A percentile compares a stretch with the other conserved stretches of the same genome.
These are phyloP conservation scores for Yamadazyma jaroonii DNA, from an alignment of 1,139 yeast genomes.

Conservation along the genomic window DNA sequence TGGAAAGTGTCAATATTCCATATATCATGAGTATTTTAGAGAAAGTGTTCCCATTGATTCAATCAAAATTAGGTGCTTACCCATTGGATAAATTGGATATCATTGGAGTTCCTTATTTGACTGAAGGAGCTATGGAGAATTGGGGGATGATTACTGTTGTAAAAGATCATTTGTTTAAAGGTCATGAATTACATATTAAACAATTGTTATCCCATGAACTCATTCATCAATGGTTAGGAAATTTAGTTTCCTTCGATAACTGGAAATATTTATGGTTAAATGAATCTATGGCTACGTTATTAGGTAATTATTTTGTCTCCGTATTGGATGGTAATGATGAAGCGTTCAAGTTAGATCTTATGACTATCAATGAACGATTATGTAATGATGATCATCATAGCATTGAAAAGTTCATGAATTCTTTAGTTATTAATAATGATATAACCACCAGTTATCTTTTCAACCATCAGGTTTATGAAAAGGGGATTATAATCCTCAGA, in stretches of 20 bases:
- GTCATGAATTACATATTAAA: slow-evolving; percentile 31
- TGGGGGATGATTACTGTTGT: slow-evolving; percentile 66
- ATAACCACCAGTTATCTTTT: slow-evolving; percentile 37
- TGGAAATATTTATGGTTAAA: slow-evolving; percentile 72
- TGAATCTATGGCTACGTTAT: slow-evolving; percentile 73
- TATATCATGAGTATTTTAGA: slow-evolving; percentile 45
- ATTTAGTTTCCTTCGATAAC: slow-evolving; percentile 59
- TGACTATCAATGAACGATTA: slow-evolving; percentile 36
- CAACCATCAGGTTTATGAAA: slow-evolving; percentile 55
- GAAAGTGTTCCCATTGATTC: slow-evolving; percentile 46
- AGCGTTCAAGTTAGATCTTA: slow-evolving; percentile 18
- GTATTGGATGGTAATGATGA: slow-evolving; percentile 24
- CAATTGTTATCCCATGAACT: slow-evolving; percentile 68
- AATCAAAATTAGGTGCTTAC: slow-evolving; percentile 40
- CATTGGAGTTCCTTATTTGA: slow-evolving; percentile 63
- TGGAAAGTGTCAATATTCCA: slow-evolving; percentile 26
- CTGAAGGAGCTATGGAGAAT: slow-evolving; percentile 80
- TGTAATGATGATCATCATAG: slow-evolving; percentile 29
- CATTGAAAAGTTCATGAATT: slow-evolving; percentile 25
- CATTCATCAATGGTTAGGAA: slow-evolving; percentile 79
- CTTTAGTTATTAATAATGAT: slow-evolving; percentile 15
- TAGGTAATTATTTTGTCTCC: slow-evolving; percentile 47
- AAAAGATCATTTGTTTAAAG: slow-evolving; percentile 22
- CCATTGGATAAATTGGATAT: slow-evolving; percentile 66
- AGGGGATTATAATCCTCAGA: slow-evolving; percentile 60